Evolutionary conservation across 768 basidiomycete genomes (phyloP).

Genomic region (Terana coerulea): DNA sequence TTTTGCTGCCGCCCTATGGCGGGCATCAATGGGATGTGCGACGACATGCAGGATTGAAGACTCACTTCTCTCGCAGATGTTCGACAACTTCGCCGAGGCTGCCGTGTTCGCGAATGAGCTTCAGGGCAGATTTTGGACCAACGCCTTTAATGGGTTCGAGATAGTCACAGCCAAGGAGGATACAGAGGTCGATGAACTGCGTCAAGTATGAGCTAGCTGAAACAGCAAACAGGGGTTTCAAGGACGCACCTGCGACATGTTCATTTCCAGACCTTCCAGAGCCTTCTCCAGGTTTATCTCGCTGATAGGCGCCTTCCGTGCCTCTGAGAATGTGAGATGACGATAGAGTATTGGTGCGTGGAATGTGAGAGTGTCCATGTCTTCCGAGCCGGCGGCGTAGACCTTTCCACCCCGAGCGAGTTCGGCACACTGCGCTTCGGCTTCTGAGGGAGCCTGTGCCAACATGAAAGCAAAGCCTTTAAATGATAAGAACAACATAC

Average conservation of each 20-base stretch:
- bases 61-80: slow-evolving; percentile 74
- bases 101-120: slow-evolving; percentile 82
- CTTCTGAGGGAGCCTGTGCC: slow-evolving; percentile 90
- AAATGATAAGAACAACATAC: slow-evolving; percentile 44
- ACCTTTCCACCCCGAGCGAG: slow-evolving; percentile 97
- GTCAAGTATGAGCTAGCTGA: not conserved
- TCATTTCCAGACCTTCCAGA: slow-evolving; percentile 86
- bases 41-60: slow-evolving; percentile 6
- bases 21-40: slow-evolving; percentile 5
- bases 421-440: slow-evolving; percentile 98
- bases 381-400: slow-evolving; percentile 96
- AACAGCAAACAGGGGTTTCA: too few relatives aligned
- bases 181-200: slow-evolving; percentile 94
- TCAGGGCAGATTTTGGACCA: slow-evolving; percentile 93
- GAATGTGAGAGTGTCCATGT: slow-evolving; percentile 99
- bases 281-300: slow-evolving; percentile 84
- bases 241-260: slow-evolving; percentile 76
- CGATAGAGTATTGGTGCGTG: slow-evolving; percentile 86
- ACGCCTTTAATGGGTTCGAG: slow-evolving; percentile 98
- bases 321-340: slow-evolving; percentile 97
- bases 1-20: slow-evolving; percentile 39
- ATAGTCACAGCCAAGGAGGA: slow-evolving; percentile 96
- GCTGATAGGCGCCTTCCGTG: slow-evolving; percentile 93
- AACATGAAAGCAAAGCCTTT: not conserved
- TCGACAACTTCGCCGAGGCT: slow-evolving; percentile 69